These are phyloP conservation scores for Backusella liffmaniae DNA, from an alignment of 192 early-diverging fungal genomes.

Conservation along the genomic window DNA sequence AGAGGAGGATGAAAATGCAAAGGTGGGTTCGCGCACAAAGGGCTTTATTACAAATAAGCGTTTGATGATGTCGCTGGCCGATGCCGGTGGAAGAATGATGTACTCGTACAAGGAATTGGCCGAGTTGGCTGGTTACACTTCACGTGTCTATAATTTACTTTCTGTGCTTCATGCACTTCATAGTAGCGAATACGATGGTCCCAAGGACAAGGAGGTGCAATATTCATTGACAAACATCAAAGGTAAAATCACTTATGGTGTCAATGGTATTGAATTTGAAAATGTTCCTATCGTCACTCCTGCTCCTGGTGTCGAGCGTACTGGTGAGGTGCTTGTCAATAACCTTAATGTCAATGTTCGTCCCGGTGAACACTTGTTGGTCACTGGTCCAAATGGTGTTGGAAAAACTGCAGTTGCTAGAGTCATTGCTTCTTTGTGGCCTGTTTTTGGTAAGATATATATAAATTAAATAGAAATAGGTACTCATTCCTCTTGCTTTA, in stretches of 20 bases:
- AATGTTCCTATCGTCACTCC: constrained; percentile 90
- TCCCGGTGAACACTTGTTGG: constrained; percentile 88
- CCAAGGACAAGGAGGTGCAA: constrained; percentile 24
- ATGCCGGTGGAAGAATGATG: constrained; percentile 96
- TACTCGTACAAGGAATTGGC: constrained; percentile 92
- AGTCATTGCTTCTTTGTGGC: constrained; percentile 93
- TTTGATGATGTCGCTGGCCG: constrained; percentile 80
- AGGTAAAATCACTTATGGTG: constrained; percentile 55
- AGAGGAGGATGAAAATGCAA: constrained; percentile 35
- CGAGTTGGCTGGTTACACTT: constrained; percentile 88
- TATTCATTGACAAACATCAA: constrained; percentile 54
- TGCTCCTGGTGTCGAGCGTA: constrained; percentile 51
- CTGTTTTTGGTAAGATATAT: constrained; percentile 61
- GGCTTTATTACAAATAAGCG: constrained; percentile 90
- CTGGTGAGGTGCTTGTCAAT: constrained; percentile 84
- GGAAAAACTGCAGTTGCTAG: constrained; percentile 94
- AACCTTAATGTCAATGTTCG: constrained; percentile 73
- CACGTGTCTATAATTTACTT: constrained; percentile 83
- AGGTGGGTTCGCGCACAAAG: constrained; percentile 65
- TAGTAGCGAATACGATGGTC: constrained; percentile 51
- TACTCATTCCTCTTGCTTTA: not conserved
- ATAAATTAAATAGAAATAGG: too few relatives aligned
- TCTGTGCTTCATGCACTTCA: constrained; percentile 81
- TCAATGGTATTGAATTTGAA: constrained; percentile 78
- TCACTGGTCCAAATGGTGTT: constrained; percentile 93